phyloP scores from a whole-genome alignment of 2,329 filamentous ascomycete species.

The Bipolaris oryzae region DNA sequence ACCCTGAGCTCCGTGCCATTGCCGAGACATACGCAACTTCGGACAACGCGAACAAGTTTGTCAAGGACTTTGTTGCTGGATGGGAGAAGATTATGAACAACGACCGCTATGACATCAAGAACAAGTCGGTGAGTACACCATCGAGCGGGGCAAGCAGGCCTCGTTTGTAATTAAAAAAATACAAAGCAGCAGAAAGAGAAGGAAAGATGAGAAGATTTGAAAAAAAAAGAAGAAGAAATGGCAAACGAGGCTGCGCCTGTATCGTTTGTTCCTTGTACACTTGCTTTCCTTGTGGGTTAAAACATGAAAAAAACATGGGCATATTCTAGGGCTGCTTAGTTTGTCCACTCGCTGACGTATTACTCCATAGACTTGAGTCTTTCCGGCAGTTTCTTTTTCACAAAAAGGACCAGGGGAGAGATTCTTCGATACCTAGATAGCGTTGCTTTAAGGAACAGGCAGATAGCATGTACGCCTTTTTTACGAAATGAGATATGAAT shows the following conservation, averaged over 20 bases:
- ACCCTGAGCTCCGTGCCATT: conserved; percentile 73
- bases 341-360: conserved; percentile 17
- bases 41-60: conserved; percentile 68
- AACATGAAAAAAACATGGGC: not conserved
- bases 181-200: not conserved
- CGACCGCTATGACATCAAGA: conserved; percentile 67
- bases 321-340: conserved; percentile 9
- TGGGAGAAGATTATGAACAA: conserved; percentile 79
- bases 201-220: not conserved
- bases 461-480: not conserved
- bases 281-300: not conserved
- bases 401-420: not conserved
- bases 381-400: not conserved
- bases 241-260: not conserved
- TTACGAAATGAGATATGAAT: not conserved
- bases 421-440: conserved; percentile 15
- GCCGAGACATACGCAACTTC: conserved; percentile 70
- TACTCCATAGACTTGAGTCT: conserved; percentile 14
- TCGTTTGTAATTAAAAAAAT: conserved; percentile 23
- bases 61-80: conserved; percentile 71
- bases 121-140: conserved; percentile 40
- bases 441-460: conserved; percentile 1
- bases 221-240: not conserved
- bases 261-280: not conserved
- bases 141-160: conserved; percentile 32